These are phyloP conservation scores for Hypsizygus marmoreus DNA, from an alignment of 768 basidiomycete genomes.

Conservation along the genomic window DNA sequence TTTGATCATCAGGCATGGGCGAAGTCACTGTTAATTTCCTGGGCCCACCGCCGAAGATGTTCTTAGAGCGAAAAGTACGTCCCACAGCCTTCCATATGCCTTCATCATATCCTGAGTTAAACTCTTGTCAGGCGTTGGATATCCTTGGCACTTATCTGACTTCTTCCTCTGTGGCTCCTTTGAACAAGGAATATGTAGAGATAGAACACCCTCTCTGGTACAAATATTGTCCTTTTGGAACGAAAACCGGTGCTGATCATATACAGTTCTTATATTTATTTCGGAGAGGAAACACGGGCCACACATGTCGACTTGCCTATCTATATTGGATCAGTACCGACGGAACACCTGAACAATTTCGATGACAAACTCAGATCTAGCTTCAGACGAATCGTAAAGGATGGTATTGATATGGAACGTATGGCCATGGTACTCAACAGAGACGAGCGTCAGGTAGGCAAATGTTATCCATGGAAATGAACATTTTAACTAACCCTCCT, in stretches of 20 bases:
- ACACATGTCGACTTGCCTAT: slow-evolving; percentile 73
- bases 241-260: slow-evolving; percentile 5
- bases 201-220: slow-evolving; percentile 88
- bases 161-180: slow-evolving; percentile 75
- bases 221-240: slow-evolving; percentile 16
- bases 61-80: slow-evolving; percentile 68
- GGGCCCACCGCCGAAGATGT: slow-evolving; percentile 74
- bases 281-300: slow-evolving; percentile 75
- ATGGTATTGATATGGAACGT: slow-evolving; percentile 87
- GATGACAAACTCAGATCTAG: slow-evolving; percentile 66
- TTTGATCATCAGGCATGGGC: slow-evolving; percentile 54
- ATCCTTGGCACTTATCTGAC: slow-evolving; percentile 87
- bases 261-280: slow-evolving; percentile 79
- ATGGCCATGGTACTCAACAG: slow-evolving; percentile 86
- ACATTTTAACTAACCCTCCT: slow-evolving; percentile 4
- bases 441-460: slow-evolving; percentile 79
- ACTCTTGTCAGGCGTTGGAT: slow-evolving; percentile 66
- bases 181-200: slow-evolving; percentile 93
- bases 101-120: slow-evolving; percentile 7
- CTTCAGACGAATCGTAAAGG: slow-evolving; percentile 64
- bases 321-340: slow-evolving; percentile 83
- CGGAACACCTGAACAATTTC: slow-evolving; percentile 75
- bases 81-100: background rate
- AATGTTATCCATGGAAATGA: background rate
- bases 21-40: slow-evolving; percentile 78